Conservation (phyloP, 2,329 filamentous ascomycete species). For the Chaetomium sp. region DNA sequence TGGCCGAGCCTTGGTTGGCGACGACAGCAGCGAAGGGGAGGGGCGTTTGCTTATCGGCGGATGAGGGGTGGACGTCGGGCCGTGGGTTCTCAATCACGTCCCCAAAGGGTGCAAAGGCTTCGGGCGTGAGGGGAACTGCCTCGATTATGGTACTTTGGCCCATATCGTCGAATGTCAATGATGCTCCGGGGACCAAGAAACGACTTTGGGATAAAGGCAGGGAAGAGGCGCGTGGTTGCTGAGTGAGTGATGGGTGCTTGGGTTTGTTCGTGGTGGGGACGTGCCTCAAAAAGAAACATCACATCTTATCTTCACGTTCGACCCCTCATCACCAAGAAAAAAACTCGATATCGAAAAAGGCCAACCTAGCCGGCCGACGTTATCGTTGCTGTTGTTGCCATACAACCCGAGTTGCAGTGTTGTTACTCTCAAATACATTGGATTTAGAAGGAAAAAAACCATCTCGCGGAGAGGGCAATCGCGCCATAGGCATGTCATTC, state of each 20-base stretch:
- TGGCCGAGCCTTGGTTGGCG: slow-evolving; percentile 84
- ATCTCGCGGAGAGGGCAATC: no score
- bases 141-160: slow-evolving; percentile 52
- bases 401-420: background rate
- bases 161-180: background rate
- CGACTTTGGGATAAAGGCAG: background rate
- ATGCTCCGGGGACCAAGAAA: background rate
- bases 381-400: background rate
- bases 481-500: background rate
- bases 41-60: slow-evolving; percentile 20
- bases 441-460: no score
- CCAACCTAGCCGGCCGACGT: background rate
- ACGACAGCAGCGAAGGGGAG: slow-evolving; percentile 55
- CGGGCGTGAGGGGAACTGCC: slow-evolving; percentile 67
- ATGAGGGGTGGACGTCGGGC: slow-evolving; percentile 54
- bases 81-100: slow-evolving; percentile 77
- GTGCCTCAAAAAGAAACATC: background rate
- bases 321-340: background rate
- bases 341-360: background rate
- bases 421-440: background rate
- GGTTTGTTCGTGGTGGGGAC: background rate
- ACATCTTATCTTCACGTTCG: background rate
- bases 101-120: slow-evolving; percentile 77
- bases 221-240: background rate
- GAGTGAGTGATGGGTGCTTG: background rate